A percentile compares a stretch with the other conserved stretches of the same genome.
These are phyloP conservation scores for Tetrapisispora nanseiensis DNA, from an alignment of 805 yeast species.

Conservation along the genomic window DNA sequence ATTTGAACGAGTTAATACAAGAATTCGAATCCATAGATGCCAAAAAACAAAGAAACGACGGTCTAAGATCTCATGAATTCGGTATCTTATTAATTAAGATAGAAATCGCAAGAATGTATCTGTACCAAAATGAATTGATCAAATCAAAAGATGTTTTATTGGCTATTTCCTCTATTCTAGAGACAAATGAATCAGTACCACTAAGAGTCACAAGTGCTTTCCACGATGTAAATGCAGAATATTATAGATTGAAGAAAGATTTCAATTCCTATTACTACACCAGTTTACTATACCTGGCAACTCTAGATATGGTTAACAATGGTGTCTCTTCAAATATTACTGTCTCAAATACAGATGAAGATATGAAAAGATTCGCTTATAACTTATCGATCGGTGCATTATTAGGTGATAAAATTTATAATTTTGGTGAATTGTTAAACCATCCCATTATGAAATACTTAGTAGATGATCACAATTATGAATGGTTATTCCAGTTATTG, in stretches of 20 bases:
- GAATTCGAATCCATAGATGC: slow-evolving; percentile 36
- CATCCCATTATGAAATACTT: slow-evolving; percentile 68
- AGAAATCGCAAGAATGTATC: slow-evolving; percentile 65
- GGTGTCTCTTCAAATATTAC: slow-evolving; percentile 1
- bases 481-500: slow-evolving; percentile 67
- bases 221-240: slow-evolving; percentile 70
- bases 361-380: slow-evolving; percentile 46
- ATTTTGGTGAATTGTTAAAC: slow-evolving; percentile 88
- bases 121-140: slow-evolving; percentile 44
- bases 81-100: slow-evolving; percentile 52
- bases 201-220: slow-evolving; percentile 69
- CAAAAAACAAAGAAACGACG: slow-evolving; percentile 28
- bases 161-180: slow-evolving; percentile 46
- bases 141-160: slow-evolving; percentile 65
- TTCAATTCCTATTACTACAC: slow-evolving; percentile 75
- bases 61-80: slow-evolving; percentile 35
- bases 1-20: slow-evolving; percentile 36
- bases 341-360: slow-evolving; percentile 10
- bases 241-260: slow-evolving; percentile 64
- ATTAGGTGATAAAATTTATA: slow-evolving; percentile 84
- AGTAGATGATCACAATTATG: slow-evolving; percentile 36
- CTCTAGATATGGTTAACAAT: slow-evolving; percentile 22
- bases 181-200: slow-evolving; percentile 45
- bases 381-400: slow-evolving; percentile 81
- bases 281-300: slow-evolving; percentile 72